These are phyloP conservation scores for Colletotrichum salicis DNA, from an alignment of 2,329 filamentous ascomycete species.

Conservation along the genomic window DNA sequence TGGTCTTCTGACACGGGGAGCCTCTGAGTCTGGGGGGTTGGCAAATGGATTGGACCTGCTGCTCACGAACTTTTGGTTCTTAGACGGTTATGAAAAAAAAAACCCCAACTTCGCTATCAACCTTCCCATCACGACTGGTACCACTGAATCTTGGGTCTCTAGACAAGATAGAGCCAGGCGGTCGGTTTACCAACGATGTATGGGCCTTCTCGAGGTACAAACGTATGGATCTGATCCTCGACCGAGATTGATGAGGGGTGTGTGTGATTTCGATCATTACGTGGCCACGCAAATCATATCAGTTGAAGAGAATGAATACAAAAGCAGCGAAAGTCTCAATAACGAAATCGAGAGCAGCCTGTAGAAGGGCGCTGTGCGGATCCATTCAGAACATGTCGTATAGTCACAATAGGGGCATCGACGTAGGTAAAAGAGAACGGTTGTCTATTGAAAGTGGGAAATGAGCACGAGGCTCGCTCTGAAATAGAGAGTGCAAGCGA, in stretches of 20 bases:
- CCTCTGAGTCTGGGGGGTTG: no score
- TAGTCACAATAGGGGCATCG: no score
- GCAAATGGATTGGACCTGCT: no score
- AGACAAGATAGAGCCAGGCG: neutral
- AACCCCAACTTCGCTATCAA: neutral
- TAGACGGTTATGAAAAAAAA: neutral
- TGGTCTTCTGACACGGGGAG: neutral
- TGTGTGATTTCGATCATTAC: neutral
- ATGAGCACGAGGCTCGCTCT: no score
- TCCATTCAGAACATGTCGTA: no score
- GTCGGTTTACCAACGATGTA: neutral
- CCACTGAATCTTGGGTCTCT: neutral
- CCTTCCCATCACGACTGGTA: neutral
- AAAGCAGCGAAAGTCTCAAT: neutral
- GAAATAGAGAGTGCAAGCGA: no score
- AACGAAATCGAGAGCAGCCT: neutral
- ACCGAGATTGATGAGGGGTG: neutral
- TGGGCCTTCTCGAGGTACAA: neutral
- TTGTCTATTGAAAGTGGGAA: no score
- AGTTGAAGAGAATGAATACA: neutral
- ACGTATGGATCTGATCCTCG: fast-evolving
- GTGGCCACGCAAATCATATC: neutral
- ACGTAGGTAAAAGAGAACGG: no score
- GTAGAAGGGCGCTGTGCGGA: neutral
- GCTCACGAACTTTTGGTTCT: neutral